Conservation (phyloP, 2,329 filamentous ascomycete species). For the Pseudocercospora fijiensis region DNA sequence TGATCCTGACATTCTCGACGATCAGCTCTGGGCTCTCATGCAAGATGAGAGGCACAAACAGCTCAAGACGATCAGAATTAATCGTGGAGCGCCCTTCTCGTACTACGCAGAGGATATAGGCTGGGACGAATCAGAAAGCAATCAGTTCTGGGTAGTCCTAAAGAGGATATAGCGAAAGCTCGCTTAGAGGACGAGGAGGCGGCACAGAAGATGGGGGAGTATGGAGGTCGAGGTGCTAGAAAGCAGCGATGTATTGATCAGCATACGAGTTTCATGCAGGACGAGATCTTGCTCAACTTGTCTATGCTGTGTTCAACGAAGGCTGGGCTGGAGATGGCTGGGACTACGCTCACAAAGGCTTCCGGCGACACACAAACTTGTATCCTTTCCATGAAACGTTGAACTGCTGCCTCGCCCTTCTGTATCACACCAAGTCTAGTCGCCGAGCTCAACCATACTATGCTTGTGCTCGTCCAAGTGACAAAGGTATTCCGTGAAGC, state of each 20-base stretch:
- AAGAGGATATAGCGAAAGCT: too few relatives aligned
- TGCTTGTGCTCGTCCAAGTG: background rate
- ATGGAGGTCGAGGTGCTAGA: background rate
- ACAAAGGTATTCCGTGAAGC: background rate
- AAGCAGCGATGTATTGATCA: background rate
- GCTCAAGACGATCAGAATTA: background rate
- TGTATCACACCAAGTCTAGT: background rate
- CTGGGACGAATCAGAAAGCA: constrained; percentile 3
- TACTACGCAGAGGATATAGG: background rate
- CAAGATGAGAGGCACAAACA: background rate
- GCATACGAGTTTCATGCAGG: background rate
- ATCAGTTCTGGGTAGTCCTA: background rate
- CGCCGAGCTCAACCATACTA: background rate
- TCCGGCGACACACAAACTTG: background rate
- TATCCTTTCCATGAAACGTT: background rate
- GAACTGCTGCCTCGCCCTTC: background rate
- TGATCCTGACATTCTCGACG: background rate
- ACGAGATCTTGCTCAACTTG: background rate
- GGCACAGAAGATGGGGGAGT: constrained; percentile 2
- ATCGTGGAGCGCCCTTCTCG: background rate
- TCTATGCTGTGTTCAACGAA: background rate
- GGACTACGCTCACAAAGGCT: too few relatives aligned
- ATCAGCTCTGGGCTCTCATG: background rate
- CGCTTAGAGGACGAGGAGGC: constrained; percentile 6
- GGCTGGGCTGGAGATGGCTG: too few relatives aligned